These are phyloP conservation scores for Puccinellia tenuiflora DNA, from an alignment of 176 grass and related monocot species.

Conservation along the genomic window DNA sequence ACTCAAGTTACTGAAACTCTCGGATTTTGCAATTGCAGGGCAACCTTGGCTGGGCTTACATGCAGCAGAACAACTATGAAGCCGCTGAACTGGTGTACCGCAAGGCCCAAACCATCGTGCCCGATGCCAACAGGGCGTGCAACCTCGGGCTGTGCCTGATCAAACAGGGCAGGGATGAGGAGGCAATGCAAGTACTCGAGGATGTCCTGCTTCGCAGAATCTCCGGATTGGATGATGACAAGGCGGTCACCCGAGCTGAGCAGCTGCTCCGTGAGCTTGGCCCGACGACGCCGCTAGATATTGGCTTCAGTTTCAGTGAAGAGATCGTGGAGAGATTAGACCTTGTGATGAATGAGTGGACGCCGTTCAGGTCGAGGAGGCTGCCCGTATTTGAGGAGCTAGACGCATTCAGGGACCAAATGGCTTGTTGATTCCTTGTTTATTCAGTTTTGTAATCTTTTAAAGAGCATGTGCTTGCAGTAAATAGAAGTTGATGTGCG, in stretches of 20 bases:
- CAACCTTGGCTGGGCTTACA: conserved; percentile 96
- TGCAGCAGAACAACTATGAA: conserved; percentile 73
- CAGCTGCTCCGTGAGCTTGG: conserved; percentile 55
- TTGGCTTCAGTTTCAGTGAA: conserved; percentile 34
- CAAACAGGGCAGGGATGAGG: conserved; percentile 46
- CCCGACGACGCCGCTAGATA: conserved; percentile 9
- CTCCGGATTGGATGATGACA: conserved; percentile 39
- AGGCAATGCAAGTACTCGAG: conserved; percentile 38
- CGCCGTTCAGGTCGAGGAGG: conserved; percentile 62
- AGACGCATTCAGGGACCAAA: conserved; percentile 62
- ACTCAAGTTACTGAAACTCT: background rate
- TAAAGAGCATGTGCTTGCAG: background rate
- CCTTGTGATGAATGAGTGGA: conserved; percentile 60
- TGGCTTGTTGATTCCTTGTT: conserved; percentile 59
- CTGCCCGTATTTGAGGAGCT: conserved; percentile 97
- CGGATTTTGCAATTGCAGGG: conserved; percentile 29
- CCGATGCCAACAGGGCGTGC: conserved; percentile 79
- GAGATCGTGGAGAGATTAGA: conserved; percentile 73
- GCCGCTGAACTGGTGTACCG: conserved; percentile 71
- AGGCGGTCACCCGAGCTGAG: conserved; percentile 45
- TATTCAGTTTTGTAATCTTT: background rate
- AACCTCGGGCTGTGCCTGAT: conserved; percentile 78
- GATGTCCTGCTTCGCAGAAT: conserved; percentile 43
- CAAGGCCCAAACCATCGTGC: conserved; percentile 72
- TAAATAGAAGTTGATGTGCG: conserved; percentile 20